Percentiles rank a stretch among this genome's conserved stretches.
Evolutionary conservation across 805 yeast genomes (phyloP).

Genomic region (Kodamaea hsintzibuensis): DNA sequence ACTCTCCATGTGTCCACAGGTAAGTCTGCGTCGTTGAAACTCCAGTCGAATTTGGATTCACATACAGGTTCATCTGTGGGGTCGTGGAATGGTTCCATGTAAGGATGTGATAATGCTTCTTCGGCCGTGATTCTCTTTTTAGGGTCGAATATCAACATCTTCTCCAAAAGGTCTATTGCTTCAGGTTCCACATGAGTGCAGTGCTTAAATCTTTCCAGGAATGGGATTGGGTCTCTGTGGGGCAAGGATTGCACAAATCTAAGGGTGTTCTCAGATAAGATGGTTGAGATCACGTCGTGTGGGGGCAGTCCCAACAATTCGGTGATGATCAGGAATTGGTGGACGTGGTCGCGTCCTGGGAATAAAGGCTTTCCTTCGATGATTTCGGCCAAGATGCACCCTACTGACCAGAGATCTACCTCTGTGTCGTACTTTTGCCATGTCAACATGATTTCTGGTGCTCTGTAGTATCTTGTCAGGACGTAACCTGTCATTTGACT

Average conservation of each 20-base stretch:
- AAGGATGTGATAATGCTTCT: slow-evolving; percentile 86
- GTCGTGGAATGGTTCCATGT: slow-evolving; percentile 93
- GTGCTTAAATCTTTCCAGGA: slow-evolving; percentile 74
- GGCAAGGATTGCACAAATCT: slow-evolving; percentile 94
- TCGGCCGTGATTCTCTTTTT: slow-evolving; percentile 91
- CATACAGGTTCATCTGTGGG: slow-evolving; percentile 97
- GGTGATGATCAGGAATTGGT: slow-evolving; percentile 95
- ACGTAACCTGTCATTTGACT: slow-evolving; percentile 99
- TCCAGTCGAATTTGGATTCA: slow-evolving; percentile 93
- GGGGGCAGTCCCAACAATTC: slow-evolving; percentile 97
- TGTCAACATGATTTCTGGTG: slow-evolving; percentile 97
- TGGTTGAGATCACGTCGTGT: slow-evolving; percentile 91
- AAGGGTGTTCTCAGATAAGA: slow-evolving; percentile 92
- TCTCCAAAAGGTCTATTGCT: slow-evolving; percentile 83
- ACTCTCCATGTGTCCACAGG: slow-evolving; percentile 99
- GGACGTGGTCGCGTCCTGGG: slow-evolving; percentile 98
- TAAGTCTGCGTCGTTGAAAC: slow-evolving; percentile 94
- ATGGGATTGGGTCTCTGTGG: slow-evolving; percentile 86
- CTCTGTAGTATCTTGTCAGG: slow-evolving; percentile 92
- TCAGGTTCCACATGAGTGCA: slow-evolving; percentile 67
- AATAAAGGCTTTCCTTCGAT: slow-evolving; percentile 94
- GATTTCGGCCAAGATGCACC: slow-evolving; percentile 97
- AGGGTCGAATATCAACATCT: slow-evolving; percentile 94
- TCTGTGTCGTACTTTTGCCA: slow-evolving; percentile 98
- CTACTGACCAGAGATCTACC: slow-evolving; percentile 98